phyloP scores from a whole-genome alignment of 1,284 basidiomycete genomes.

The Acaromyces ingoldii region DNA sequence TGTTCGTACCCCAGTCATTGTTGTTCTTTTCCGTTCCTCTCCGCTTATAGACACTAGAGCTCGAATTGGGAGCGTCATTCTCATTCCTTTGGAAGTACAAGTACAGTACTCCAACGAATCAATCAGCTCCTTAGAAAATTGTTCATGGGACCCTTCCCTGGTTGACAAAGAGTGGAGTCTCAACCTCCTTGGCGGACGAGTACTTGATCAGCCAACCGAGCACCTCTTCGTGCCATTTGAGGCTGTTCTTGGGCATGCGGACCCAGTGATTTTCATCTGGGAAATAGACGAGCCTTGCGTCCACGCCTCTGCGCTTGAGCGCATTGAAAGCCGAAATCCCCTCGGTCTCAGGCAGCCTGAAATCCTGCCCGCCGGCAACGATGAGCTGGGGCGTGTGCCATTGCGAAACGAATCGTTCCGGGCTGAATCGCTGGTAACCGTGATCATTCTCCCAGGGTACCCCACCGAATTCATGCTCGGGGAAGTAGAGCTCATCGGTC shows the following conservation, averaged over 20 bases:
- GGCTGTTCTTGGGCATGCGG: constrained; percentile 18
- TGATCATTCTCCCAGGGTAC: constrained; percentile 16
- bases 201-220: constrained; percentile 31
- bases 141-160: too few species aligned
- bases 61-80: too few species aligned
- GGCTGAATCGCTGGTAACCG: not conserved
- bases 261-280: constrained; percentile 38
- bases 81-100: too few species aligned
- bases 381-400: constrained; percentile 41
- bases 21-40: too few species aligned
- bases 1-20: too few species aligned
- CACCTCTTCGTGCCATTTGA: constrained; percentile 37
- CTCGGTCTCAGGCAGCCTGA: constrained; percentile 18
- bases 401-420: constrained; percentile 9
- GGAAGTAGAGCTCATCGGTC: constrained; percentile 44
- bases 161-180: too few species aligned
- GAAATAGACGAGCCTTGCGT: constrained; percentile 33
- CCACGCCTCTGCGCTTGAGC: constrained; percentile 31
- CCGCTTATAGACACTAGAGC: too few species aligned
- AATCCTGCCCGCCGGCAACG: constrained; percentile 36
- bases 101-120: too few species aligned
- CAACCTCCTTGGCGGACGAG: too few species aligned
- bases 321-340: constrained; percentile 31
- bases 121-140: too few species aligned
- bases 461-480: constrained; percentile 33